Evolutionary conservation across 345 rosid species (phyloP).

Genomic region (Abelmoschus esculentus): DNA sequence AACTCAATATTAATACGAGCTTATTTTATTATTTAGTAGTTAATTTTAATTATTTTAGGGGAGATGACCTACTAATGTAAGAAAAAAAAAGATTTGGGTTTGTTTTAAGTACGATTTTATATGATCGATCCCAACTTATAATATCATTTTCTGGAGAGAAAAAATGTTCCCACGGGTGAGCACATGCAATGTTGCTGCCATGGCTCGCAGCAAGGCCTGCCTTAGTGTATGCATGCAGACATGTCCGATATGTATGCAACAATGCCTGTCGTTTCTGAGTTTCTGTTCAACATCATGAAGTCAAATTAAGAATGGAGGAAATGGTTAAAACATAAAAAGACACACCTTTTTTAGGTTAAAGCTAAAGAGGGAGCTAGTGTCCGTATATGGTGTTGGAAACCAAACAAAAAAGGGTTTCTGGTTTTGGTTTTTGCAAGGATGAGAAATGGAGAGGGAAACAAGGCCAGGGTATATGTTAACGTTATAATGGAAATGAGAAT

Average conservation of each 20-base stretch:
- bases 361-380: background rate
- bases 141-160: background rate
- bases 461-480: background rate
- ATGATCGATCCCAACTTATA: background rate
- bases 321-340: background rate
- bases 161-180: background rate
- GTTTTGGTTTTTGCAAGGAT: slow-evolving; percentile 13
- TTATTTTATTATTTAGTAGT: too few species aligned
- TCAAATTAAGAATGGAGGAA: background rate
- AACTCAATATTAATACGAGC: too few species aligned
- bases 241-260: background rate
- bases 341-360: background rate
- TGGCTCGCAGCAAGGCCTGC: background rate
- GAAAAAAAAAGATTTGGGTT: background rate
- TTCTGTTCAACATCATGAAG: background rate
- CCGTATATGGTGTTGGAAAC: slow-evolving; percentile 10
- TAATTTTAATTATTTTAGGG: too few species aligned
- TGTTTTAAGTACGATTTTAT: background rate
- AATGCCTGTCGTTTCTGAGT: background rate
- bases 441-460: background rate
- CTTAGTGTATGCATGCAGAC: background rate
- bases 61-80: background rate
- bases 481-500: background rate
- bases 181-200: slow-evolving; percentile 3
- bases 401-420: slow-evolving; percentile 6